phyloP scores from a whole-genome alignment of 1,139 yeast species.

The Saccharomycopsis hybrid region DNA sequence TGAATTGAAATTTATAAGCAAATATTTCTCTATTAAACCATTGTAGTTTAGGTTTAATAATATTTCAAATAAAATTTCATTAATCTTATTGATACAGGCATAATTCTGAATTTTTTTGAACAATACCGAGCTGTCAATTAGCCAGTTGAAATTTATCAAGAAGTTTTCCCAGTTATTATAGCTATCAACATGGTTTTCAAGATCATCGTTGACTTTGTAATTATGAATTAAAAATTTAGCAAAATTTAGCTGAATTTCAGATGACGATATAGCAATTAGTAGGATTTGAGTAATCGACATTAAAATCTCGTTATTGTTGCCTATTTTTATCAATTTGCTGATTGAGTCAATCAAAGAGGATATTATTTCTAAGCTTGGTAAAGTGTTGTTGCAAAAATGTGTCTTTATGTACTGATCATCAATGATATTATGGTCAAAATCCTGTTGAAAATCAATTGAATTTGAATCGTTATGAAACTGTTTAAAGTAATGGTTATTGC shows the following conservation, averaged over 20 bases:
- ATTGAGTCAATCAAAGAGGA: constrained; percentile 17
- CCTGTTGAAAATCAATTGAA: constrained; percentile 7
- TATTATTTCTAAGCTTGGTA: constrained; percentile 7
- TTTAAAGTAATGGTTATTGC: constrained; percentile 13
- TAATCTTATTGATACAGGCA: constrained; percentile 12
- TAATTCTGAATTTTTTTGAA: constrained; percentile 18
- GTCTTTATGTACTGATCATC: constrained; percentile 15
- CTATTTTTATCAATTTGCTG: constrained; percentile 14
- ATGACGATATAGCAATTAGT: constrained; percentile 14
- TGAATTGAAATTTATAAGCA: constrained; percentile 13
- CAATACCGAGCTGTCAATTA: constrained; percentile 16
- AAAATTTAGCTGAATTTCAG: constrained; percentile 19
- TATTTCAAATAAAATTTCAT: constrained; percentile 19
- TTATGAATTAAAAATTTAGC: constrained; percentile 20
- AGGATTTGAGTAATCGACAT: constrained; percentile 18
- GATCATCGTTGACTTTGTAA: constrained; percentile 13
- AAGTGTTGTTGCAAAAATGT: constrained; percentile 17
- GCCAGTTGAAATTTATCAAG: constrained; percentile 19
- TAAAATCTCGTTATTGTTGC: constrained; percentile 18
- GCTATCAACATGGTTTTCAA: constrained; percentile 1
- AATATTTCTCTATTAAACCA: constrained; percentile 11
- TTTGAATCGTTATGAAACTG: constrained; percentile 9
- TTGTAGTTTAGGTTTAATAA: constrained; percentile 15
- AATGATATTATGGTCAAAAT: constrained; percentile 11
- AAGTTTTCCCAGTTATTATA: constrained; percentile 18